A percentile compares a stretch with the other conserved stretches of the same genome.
phyloP scores from a whole-genome alignment of 139 green algal species.

The Picochlorum sp. region DNA sequence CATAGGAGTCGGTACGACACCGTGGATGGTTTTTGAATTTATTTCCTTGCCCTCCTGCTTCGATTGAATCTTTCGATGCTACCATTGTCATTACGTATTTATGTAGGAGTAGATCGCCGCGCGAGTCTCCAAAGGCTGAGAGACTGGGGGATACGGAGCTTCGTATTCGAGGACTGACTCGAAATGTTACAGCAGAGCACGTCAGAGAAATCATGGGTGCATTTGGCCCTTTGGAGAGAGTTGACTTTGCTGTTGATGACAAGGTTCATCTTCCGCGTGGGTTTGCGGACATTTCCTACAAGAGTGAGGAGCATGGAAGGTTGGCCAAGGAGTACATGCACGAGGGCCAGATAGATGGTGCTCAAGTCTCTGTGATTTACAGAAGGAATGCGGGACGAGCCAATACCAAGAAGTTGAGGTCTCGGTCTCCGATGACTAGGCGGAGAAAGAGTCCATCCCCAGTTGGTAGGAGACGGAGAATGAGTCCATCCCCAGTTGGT shows the following conservation, averaged over 20 bases:
- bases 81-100: no score
- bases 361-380: conserved; percentile 34
- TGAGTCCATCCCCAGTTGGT: no score
- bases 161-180: conserved; percentile 72
- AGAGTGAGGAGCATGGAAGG: conserved; percentile 47
- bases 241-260: conserved; percentile 45
- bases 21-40: no score
- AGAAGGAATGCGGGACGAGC: background rate
- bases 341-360: conserved; percentile 77
- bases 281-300: conserved; percentile 76
- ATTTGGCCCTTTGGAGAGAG: conserved; percentile 56
- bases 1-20: no score
- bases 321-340: conserved; percentile 76
- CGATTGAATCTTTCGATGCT: no score
- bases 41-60: no score
- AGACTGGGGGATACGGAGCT: conserved; percentile 20
- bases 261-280: conserved; percentile 67
- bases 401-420: background rate
- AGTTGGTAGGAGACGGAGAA: background rate
- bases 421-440: no score
- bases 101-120: no score
- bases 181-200: conserved; percentile 73
- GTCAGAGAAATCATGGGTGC: conserved; percentile 69
- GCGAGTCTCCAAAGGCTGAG: background rate
- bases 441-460: no score